Conservation (phyloP, 768 basidiomycete genomes). For the Mycena amicta region DNA sequence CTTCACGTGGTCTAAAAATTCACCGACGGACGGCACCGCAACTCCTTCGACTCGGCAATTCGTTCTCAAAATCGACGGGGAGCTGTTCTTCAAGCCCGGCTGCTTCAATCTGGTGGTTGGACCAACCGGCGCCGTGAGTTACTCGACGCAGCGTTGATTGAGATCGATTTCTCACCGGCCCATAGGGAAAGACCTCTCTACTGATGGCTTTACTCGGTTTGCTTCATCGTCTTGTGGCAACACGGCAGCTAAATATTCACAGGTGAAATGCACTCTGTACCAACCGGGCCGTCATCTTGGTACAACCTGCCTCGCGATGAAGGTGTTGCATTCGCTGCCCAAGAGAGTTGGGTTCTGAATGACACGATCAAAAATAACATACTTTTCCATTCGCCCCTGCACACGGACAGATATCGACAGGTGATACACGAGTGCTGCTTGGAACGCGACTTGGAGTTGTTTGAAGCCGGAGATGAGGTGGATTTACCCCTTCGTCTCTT, state of each 20-base stretch:
- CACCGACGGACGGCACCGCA: constrained; percentile 1
- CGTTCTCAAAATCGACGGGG: constrained; percentile 49
- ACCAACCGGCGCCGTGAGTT: constrained; percentile 45
- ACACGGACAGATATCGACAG: constrained; percentile 77
- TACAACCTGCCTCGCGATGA: constrained; percentile 69
- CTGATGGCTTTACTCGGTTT: constrained; percentile 62
- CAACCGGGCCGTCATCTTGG: constrained; percentile 55
- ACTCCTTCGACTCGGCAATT: constrained; percentile 51
- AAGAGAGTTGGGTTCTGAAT: constrained; percentile 85
- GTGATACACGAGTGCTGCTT: constrained; percentile 76
- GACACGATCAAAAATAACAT: constrained; percentile 84
- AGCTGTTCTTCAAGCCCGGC: constrained; percentile 55
- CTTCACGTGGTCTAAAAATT: constrained; percentile 56
- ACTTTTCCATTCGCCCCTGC: constrained; percentile 73
- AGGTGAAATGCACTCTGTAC: constrained; percentile 70
- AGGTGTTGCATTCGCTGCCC: constrained; percentile 79
- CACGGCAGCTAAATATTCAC: neutral
- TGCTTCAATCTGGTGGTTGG: constrained; percentile 61
- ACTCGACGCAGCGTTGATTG: no score
- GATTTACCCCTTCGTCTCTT: neutral
- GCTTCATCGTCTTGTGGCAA: constrained; percentile 20
- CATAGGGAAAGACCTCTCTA: constrained; percentile 59
- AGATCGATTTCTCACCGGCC: neutral
- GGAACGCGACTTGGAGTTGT: constrained; percentile 68
- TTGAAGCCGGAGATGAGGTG: constrained; percentile 60